Evolutionary conservation across 129 eudicot genomes (phyloP).

Genomic region (Scalesia atractyloides): DNA sequence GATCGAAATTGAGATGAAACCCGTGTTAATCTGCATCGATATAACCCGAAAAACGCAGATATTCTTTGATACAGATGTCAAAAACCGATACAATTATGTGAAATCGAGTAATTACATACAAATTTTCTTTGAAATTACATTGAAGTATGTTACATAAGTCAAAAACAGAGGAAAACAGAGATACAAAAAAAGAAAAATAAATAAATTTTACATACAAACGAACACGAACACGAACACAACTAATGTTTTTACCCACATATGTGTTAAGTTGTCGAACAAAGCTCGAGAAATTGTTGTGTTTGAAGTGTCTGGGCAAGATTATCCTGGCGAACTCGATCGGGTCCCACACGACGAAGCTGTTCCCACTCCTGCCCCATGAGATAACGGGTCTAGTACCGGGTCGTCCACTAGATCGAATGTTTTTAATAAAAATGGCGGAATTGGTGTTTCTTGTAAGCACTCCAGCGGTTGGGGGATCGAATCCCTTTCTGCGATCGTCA

Average conservation of each 20-base stretch:
- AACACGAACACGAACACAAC: slow-evolving; percentile 17
- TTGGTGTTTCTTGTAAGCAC: slow-evolving; percentile 46
- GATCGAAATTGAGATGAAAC: neutral
- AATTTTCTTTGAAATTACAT: neutral
- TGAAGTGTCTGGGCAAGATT: slow-evolving; percentile 73
- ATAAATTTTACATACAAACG: slow-evolving; percentile 7
- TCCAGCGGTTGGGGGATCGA: slow-evolving; percentile 59
- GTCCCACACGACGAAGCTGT: slow-evolving; percentile 88
- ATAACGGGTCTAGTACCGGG: slow-evolving; percentile 55
- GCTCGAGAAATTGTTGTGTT: slow-evolving; percentile 94
- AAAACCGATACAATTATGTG: neutral
- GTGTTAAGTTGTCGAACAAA: slow-evolving; percentile 96
- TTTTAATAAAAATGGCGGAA: slow-evolving; percentile 84
- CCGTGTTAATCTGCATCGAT: slow-evolving; percentile 11
- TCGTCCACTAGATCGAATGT: slow-evolving; percentile 80
- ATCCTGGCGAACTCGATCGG: slow-evolving; percentile 61
- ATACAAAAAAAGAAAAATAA: neutral
- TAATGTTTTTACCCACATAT: slow-evolving; percentile 72
- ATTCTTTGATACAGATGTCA: neutral
- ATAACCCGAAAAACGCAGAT: neutral
- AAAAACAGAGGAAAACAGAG: neutral
- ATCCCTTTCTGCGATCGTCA: slow-evolving; percentile 24
- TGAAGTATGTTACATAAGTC: neutral
- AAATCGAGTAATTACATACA: neutral
- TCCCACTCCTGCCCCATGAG: slow-evolving; percentile 61